phyloP scores from a whole-genome alignment of 805 yeast species.

The Sungouiozyma intestinalis region DNA sequence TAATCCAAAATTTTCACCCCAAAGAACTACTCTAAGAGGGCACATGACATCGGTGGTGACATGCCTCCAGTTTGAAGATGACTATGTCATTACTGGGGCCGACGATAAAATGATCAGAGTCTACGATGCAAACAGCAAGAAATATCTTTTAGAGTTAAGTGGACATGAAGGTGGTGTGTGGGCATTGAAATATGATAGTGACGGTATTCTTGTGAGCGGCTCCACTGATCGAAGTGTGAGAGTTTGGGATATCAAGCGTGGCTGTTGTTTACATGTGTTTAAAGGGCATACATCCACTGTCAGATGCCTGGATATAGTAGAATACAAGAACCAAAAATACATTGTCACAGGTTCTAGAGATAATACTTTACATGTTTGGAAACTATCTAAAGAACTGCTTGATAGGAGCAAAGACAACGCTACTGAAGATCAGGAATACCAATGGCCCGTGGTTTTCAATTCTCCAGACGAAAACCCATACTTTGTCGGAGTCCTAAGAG shows the following conservation, averaged over 20 bases:
- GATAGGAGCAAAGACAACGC: slow-evolving; percentile 62
- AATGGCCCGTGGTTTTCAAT: slow-evolving; percentile 21
- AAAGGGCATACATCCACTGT: slow-evolving; percentile 90
- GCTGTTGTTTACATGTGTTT: slow-evolving; percentile 82
- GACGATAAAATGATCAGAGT: slow-evolving; percentile 78
- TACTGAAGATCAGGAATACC: slow-evolving; percentile 59
- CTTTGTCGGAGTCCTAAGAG: slow-evolving; percentile 57
- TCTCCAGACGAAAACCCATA: slow-evolving; percentile 41
- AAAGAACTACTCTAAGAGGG: slow-evolving; percentile 52
- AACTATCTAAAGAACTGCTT: slow-evolving; percentile 45
- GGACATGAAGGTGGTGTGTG: slow-evolving; percentile 99
- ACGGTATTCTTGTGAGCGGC: slow-evolving; percentile 67
- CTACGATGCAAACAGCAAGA: slow-evolving; percentile 68
- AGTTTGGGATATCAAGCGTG: slow-evolving; percentile 82
- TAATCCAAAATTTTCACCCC: slow-evolving; percentile 59
- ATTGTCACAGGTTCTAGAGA: slow-evolving; percentile 80
- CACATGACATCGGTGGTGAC: slow-evolving; percentile 83
- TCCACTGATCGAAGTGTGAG: slow-evolving; percentile 91
- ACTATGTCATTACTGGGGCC: slow-evolving; percentile 83
- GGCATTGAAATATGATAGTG: slow-evolving; percentile 88
- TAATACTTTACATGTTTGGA: slow-evolving; percentile 75
- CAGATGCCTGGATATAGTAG: slow-evolving; percentile 77
- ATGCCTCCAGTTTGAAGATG: slow-evolving; percentile 86
- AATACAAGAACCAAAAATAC: slow-evolving; percentile 54
- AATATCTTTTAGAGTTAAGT: slow-evolving; percentile 45